phyloP scores from a whole-genome alignment of 768 basidiomycete species.

The Glaciozyma martinii region DNA sequence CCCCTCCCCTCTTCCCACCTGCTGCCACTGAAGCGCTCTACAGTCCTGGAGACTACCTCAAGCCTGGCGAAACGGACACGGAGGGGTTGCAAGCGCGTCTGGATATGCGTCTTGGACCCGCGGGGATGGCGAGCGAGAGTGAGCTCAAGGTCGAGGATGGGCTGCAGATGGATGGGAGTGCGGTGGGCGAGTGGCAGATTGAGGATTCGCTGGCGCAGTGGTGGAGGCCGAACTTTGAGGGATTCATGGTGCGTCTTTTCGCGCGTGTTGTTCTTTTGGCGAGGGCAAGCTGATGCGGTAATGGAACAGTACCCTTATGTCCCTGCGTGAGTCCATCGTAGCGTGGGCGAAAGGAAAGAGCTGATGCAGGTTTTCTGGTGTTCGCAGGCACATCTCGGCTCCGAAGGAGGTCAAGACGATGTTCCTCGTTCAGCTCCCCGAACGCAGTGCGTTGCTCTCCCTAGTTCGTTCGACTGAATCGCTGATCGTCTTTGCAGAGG shows the following conservation, averaged over 20 bases:
- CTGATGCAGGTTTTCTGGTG: no score
- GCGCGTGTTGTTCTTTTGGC: background rate
- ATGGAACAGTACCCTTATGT: conserved; percentile 33
- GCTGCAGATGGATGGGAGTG: background rate
- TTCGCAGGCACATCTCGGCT: conserved; percentile 75
- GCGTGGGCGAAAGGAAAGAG: no score
- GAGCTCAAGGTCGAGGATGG: background rate
- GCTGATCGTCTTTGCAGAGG: conserved; percentile 50
- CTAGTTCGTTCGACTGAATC: no score
- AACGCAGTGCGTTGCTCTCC: conserved; percentile 58
- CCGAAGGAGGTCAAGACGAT: conserved; percentile 98
- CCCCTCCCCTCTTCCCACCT: background rate
- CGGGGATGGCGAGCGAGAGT: background rate
- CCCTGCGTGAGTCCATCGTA: conserved; percentile 19
- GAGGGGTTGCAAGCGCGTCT: conserved; percentile 81
- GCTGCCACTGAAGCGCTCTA: background rate
- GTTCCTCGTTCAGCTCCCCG: conserved; percentile 90
- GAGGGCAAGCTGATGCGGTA: background rate
- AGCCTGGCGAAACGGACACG: conserved; percentile 87
- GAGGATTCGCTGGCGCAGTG: conserved; percentile 94
- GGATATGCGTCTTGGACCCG: conserved; percentile 62
- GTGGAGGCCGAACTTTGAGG: conserved; percentile 98
- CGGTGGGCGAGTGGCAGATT: conserved; percentile 71
- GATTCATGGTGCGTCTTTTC: conserved; percentile 72
- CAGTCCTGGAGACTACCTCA: conserved; percentile 96